Base-by-base conservation (phyloP, 371 early-diverging fungal species). In the Actinomortierella wolfii region DNA sequence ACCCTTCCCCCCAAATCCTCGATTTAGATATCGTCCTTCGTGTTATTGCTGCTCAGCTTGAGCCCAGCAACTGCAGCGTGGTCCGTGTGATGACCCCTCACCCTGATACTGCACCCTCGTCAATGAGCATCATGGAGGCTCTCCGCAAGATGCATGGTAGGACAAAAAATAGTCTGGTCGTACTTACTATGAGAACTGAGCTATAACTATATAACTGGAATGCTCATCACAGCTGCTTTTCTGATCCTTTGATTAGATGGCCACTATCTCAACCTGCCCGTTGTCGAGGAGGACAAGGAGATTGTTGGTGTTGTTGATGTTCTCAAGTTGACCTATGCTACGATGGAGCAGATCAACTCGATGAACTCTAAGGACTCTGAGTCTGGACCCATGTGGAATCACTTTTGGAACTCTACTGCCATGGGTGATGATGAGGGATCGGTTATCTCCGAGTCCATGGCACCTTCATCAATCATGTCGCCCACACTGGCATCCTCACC, bases 41-140 rank as follows among this genome's bases (percentile, higher is more conserved):
- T 57, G 98, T 97, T 24, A 89, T 98, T 74, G 97, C 98, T 25
- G 96, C 96, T 50, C 93, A 93, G 7, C 77, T 96, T 41, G 92
- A 93, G 69, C 97, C 97, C 48, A 83, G 83, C 57, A 93, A 82
- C 23, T 97, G 97, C 67, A 90, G 92, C 40, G 96, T 97, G 46
- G 92, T 96, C 29, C 90, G 97, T 60, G 96, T 97, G n/a, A 96
- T 98, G 97, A 98, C 98, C 0, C 97, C 97, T 54, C 95, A 97
- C 61, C 98, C 98, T 8, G 98, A 98, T 79, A 92, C 93, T n/a
- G 94, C 95, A 1, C 67, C 83, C 43, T 83, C 91, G 15, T 79
- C 87, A 26, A 92, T 92, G 29, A 87, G 94, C 52, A 92, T 97
- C 59, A 76, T 97, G 57, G 97, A 97, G 39, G 98, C 96, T 4